phyloP scores from a whole-genome alignment of 352 stramenopile genomes.

The Globisporangium solare region DNA sequence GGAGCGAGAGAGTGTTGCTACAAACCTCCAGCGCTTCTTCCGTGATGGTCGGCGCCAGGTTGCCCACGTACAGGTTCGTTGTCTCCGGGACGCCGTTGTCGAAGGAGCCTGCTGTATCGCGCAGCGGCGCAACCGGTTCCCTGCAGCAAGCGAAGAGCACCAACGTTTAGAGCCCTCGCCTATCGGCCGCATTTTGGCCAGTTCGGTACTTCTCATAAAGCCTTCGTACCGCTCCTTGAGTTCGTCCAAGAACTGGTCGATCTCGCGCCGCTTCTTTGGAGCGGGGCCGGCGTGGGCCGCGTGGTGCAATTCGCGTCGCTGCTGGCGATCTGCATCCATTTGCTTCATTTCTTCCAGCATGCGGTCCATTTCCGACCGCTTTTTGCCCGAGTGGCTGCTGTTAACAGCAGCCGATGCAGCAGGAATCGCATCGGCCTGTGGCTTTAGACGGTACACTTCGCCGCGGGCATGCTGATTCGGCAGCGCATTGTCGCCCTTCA shows the following conservation, averaged over 20 bases:
- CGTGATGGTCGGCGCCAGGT: slow-evolving; percentile 90
- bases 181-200: background rate
- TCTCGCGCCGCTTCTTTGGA: slow-evolving; percentile 61
- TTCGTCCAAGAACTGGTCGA: slow-evolving; percentile 87
- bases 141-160: slow-evolving; percentile 2
- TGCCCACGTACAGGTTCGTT: slow-evolving; percentile 95
- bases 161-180: background rate
- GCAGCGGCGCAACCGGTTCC: slow-evolving; percentile 10
- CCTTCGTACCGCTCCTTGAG: slow-evolving; percentile 65
- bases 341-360: slow-evolving; percentile 75
- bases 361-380: slow-evolving; percentile 59
- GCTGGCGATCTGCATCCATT: slow-evolving; percentile 26
- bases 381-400: slow-evolving; percentile 17
- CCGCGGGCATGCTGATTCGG: slow-evolving; percentile 6
- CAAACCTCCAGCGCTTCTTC: slow-evolving; percentile 86
- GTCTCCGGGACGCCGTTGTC: slow-evolving; percentile 83
- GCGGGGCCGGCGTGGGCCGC: slow-evolving; percentile 5
- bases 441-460: slow-evolving; percentile 37
- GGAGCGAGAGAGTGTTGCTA: background rate
- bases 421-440: slow-evolving; percentile 1
- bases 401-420: background rate
- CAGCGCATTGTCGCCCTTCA: background rate
- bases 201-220: too few species aligned
- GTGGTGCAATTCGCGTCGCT: slow-evolving; percentile 19
- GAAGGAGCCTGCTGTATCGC: slow-evolving; percentile 60